Evolutionary conservation across 73 alveolate species (phyloP).

Genomic region (Tetrahymena elliotti): DNA sequence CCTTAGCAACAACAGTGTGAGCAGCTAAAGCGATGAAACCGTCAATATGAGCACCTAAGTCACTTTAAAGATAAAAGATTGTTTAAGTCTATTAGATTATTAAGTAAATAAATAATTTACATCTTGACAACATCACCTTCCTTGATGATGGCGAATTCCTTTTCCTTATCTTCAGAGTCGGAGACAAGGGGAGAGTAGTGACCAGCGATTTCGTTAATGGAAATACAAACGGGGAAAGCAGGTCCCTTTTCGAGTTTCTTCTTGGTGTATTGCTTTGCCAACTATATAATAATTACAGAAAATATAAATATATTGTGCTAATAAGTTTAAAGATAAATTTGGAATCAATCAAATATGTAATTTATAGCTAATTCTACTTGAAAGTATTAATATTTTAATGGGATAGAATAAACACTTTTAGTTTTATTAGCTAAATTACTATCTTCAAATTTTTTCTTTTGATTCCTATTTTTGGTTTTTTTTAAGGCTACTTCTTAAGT

Average conservation of each 20-base stretch:
- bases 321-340: not conserved
- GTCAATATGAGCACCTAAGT: constrained; percentile 85
- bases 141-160: constrained; percentile 82
- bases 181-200: constrained; percentile 88
- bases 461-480: not conserved
- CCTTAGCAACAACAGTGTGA: constrained; percentile 75
- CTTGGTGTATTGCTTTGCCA: constrained; percentile 61
- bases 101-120: not conserved
- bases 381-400: not conserved
- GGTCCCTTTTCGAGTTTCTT: constrained; percentile 90
- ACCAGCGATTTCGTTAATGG: constrained; percentile 92
- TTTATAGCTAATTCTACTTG: not conserved
- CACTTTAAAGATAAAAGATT: constrained; percentile 12
- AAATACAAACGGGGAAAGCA: constrained; percentile 96
- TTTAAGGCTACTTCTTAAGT: not conserved
- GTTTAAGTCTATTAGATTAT: not conserved
- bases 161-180: constrained; percentile 54
- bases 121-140: constrained; percentile 85
- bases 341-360: not conserved
- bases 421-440: not conserved
- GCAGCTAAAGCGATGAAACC: constrained; percentile 86
- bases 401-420: not conserved
- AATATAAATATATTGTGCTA: not conserved
- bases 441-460: not conserved
- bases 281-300: not conserved